phyloP scores from a whole-genome alignment of 768 basidiomycete genomes.

The Trametes maxima region DNA sequence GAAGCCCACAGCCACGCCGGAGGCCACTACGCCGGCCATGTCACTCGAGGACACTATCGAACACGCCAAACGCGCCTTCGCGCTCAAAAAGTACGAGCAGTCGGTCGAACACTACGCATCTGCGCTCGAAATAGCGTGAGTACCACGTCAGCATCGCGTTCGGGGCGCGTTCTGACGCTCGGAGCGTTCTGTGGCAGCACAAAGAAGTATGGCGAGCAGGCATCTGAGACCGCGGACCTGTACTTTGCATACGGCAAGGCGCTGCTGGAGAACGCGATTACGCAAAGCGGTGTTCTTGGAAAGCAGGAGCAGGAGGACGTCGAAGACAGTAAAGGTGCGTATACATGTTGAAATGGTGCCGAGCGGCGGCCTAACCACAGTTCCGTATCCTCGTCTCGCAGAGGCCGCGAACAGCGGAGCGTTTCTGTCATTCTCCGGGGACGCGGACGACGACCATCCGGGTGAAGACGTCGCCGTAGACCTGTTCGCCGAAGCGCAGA shows the following conservation, averaged over 20 bases:
- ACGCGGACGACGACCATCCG: conserved; percentile 61
- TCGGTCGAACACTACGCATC: conserved; percentile 83
- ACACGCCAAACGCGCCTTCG: conserved; percentile 86
- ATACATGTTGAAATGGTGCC: neutral
- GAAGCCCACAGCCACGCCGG: conserved; percentile 18
- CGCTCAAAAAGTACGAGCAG: conserved; percentile 83
- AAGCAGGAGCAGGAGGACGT: conserved; percentile 74
- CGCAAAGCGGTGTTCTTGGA: conserved; percentile 84
- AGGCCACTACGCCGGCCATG: conserved; percentile 14
- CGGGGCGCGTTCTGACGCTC: conserved; percentile 11
- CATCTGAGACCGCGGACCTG: conserved; percentile 82
- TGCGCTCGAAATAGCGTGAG: conserved; percentile 83
- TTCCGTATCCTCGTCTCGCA: conserved; percentile 9
- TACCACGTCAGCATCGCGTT: conserved; percentile 35
- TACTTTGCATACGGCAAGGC: conserved; percentile 94
- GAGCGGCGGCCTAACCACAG: neutral
- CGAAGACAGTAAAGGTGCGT: conserved; percentile 44
- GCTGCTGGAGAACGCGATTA: conserved; percentile 88
- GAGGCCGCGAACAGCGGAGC: conserved; percentile 48
- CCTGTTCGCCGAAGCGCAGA: conserved; percentile 60
- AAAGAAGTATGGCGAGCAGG: conserved; percentile 73
- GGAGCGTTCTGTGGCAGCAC: conserved; percentile 50
- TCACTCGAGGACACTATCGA: conserved; percentile 63
- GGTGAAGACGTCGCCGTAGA: conserved; percentile 59
- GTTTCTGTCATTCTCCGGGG: conserved; percentile 80